Evolutionary conservation across 768 basidiomycete species (phyloP), one percentile per base, ranked within the genome.

Genomic region (Coprinopsis strossmayeri): DNA sequence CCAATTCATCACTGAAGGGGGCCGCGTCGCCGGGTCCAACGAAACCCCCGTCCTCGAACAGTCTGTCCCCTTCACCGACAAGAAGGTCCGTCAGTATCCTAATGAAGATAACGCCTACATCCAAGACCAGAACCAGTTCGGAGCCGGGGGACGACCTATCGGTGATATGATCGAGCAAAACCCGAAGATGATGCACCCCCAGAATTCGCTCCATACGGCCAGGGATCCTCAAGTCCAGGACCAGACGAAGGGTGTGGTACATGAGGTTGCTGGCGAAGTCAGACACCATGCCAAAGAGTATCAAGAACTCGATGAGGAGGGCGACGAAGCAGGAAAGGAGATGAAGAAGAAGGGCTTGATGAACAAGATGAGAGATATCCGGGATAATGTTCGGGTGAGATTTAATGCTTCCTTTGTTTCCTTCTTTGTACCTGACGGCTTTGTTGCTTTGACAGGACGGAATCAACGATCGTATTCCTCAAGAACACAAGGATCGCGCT

Each of bases 401-500:
- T n/a, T n/a, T n/a, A n/a, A n/a, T n/a, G n/a, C n/a, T n/a, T n/a
- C n/a, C n/a, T n/a, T n/a, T n/a, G n/a, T n/a, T n/a, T n/a, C n/a
- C n/a, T n/a, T n/a, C n/a, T n/a, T n/a, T n/a, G n/a, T n/a, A n/a
- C n/a, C 7, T n/a, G 9, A 25, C 41, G 38, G 9, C 38, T 15
- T 20, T 20, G 17, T 24, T 48, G 2, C 9, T n/a, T n/a, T n/a
- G n/a, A 10, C 55, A 62, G 63, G 67, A 60, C 45, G 60, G 53
- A 26, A 53, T 59, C 26, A 51, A 68, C 35, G 81, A 84, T 24
- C 77, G 70, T 35, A 70, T 91, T 34, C 82, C 88, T 1, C 76
- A 84, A 44, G 74, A 86, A 54, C 83, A 87, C 53, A 82, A 81
- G 52, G 78, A 82, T 9, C 66, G 60, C 11, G 76, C 70, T 0